phyloP scores from a whole-genome alignment of 306 rosid species.

The Biancaea sappan region DNA sequence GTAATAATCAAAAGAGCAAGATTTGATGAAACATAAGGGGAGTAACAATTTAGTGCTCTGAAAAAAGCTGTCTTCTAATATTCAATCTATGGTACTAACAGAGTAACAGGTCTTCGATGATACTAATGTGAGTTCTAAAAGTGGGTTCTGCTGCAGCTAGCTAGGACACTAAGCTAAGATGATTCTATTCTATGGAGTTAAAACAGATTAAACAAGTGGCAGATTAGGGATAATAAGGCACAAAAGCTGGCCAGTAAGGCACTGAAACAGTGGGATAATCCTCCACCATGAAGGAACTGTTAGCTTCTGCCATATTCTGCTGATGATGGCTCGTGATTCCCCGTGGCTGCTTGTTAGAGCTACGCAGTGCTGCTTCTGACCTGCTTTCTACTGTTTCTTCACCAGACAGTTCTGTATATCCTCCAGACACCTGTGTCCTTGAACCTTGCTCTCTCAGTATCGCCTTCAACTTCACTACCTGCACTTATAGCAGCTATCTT shows the following conservation, averaged over 20 bases:
- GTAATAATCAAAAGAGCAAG: neutral
- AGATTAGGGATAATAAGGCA: slow-evolving; percentile 60
- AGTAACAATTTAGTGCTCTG: neutral
- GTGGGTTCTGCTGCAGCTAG: slow-evolving; percentile 8
- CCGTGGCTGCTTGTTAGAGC: slow-evolving; percentile 41
- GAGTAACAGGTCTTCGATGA: neutral
- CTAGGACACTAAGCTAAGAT: neutral
- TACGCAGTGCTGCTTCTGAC: slow-evolving; percentile 49
- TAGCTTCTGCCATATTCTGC: slow-evolving; percentile 48
- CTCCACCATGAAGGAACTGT: slow-evolving; percentile 53
- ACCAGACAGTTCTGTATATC: slow-evolving; percentile 69
- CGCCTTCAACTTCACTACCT: slow-evolving; percentile 73
- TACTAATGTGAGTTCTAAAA: neutral
- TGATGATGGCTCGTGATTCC: slow-evolving; percentile 40
- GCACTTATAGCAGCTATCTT: neutral
- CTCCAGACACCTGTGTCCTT: slow-evolving; percentile 58
- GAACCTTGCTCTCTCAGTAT: slow-evolving; percentile 64
- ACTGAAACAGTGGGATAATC: slow-evolving; percentile 63
- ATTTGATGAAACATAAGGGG: neutral
- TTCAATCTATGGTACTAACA: neutral
- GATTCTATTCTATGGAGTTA: neutral
- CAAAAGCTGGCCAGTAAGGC: slow-evolving; percentile 59
- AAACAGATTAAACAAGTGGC: neutral
- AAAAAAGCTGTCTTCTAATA: neutral
- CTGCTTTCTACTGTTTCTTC: slow-evolving; percentile 87